Base-by-base conservation (phyloP, 176 grass and related monocot species). In the Cymbopogon citratus region DNA sequence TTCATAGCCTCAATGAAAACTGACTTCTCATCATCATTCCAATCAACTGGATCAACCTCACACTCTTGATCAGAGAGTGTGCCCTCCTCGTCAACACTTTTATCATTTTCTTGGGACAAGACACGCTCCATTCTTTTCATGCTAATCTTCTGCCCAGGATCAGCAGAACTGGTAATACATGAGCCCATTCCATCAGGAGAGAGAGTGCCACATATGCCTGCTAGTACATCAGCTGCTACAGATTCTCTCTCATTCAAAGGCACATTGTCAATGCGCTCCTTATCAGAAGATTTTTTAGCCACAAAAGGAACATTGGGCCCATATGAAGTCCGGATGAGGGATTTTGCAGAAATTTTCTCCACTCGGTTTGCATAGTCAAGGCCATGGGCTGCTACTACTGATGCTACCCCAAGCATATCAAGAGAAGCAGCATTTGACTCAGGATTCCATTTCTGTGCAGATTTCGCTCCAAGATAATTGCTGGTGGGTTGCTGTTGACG, bases 1-100 rank as follows among this genome's bases (percentile, higher is more conserved):
- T 85, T 88, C 77, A 91, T 77, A 59, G 89, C 93, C 63, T 89
- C 82, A 57, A 99, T 82, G 83, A 99, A 88, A 63, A 87, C 57
- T 56, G 76, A 91, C 72, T 96, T 99, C 70, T 99, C 97, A 51
- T 91, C 81, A 61, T 99, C 93, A 35, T 90, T 90, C 97, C 97
- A 99, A 89, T 94, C 91, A 56, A 74, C 71, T 12, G 87, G 82
- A 18, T 89, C 91, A 86, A 96, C 76, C 77, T 91, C 91, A 84
- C 85, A 92, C 62, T 88, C 91, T 23, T 91, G 87, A 64, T 96
- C 91, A 63, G 97, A 96, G 49, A 87, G 78, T 9, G 39, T 75
- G 24, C 78, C 88, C 21, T 94, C 86, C 12, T 91, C 91, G 67
- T 91, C 90, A 67, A 93, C 69, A 71, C 23, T 87, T 46, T 68